A percentile compares a stretch with the other conserved stretches of the same genome.
Conservation (phyloP, 352 stramenopile genomes). For the Phytophthora podocarpi region DNA sequence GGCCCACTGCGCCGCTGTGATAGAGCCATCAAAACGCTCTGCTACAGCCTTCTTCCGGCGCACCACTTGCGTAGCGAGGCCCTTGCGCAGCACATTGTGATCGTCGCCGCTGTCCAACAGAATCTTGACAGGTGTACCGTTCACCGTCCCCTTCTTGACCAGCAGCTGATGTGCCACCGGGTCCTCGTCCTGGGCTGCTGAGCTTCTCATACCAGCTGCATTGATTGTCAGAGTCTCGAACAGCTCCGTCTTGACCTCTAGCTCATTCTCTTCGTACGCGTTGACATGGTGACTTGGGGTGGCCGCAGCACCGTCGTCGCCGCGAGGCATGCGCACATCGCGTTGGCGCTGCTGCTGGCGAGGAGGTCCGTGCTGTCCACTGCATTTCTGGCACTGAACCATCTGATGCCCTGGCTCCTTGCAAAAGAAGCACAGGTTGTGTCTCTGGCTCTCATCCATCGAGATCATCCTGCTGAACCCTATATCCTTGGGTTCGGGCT, state of each 20-base stretch:
- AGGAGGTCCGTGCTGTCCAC: not conserved
- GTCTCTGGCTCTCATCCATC: not conserved
- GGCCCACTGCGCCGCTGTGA: not conserved
- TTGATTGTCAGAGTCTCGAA: constrained; percentile 6
- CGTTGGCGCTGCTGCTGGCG: not conserved
- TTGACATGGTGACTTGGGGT: not conserved
- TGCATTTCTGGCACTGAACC: constrained; percentile 1
- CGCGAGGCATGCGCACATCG: not conserved
- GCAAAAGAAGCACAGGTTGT: constrained; percentile 4
- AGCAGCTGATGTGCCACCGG: constrained; percentile 1
- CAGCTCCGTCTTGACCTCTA: not conserved
- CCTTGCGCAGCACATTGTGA: constrained; percentile 9
- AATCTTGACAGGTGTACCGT: not conserved
- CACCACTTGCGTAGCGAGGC: not conserved
- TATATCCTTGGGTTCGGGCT: constrained; percentile 2
- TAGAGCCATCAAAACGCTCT: constrained; percentile 2
- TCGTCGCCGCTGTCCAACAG: constrained; percentile 9
- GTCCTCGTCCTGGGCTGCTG: not conserved
- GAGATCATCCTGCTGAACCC: not conserved
- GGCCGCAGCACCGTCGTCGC: not conserved
- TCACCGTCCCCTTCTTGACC: not conserved
- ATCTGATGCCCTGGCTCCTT: not conserved
- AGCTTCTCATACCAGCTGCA: not conserved
- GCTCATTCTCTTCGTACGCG: not conserved
- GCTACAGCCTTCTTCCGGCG: not conserved